Conservation (phyloP, 305 asterid species). For the Fraxinus platypoda region DNA sequence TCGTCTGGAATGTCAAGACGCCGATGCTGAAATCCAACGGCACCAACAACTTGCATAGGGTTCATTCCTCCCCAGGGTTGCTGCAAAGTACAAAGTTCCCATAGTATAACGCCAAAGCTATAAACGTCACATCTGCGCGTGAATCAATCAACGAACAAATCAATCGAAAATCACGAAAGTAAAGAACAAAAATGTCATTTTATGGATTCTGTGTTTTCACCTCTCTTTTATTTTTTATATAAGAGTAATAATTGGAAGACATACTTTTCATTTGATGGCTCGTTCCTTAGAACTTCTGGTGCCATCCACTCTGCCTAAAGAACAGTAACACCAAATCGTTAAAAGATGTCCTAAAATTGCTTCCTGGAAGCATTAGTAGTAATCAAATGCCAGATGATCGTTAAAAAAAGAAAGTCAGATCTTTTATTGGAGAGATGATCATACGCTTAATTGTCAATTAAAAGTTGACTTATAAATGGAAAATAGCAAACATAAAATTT, state of each 20-base stretch:
- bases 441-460: too few species aligned
- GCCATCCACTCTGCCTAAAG: conserved; percentile 99
- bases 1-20: conserved; percentile 89
- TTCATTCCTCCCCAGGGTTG: conserved; percentile 99
- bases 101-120: conserved; percentile 86
- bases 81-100: conserved; percentile 93
- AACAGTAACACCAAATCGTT: conserved; percentile 31
- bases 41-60: conserved; percentile 99
- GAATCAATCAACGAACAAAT: conserved; percentile 26
- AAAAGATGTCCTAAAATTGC: background rate
- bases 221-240: background rate
- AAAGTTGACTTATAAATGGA: background rate
- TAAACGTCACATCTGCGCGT: conserved; percentile 80
- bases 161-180: background rate
- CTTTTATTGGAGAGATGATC: background rate
- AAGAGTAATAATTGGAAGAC: conserved; percentile 22
- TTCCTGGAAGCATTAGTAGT: background rate
- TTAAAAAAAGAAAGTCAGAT: background rate
- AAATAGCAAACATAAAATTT: background rate
- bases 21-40: conserved; percentile 96
- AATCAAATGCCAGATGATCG: background rate
- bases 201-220: background rate
- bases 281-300: conserved; percentile 96
- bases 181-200: background rate
- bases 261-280: conserved; percentile 94